Evolutionary conservation across 352 stramenopile species (phyloP).

Genomic region (Phytophthora syringae): DNA sequence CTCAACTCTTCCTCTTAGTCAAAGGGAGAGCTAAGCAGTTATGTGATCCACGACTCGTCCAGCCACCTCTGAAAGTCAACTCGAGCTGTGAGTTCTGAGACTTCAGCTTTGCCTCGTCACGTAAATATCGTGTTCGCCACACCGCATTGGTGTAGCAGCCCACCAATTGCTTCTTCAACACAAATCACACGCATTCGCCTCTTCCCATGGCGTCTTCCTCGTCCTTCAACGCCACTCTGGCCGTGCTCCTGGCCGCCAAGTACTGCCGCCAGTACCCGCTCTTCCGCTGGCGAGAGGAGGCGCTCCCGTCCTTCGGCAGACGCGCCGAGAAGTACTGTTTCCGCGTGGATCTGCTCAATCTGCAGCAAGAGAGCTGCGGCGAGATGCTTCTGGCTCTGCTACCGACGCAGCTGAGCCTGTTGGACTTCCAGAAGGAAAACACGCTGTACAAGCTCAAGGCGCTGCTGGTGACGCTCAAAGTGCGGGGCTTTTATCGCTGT

Average conservation of each 20-base stretch:
- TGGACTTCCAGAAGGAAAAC: conserved; percentile 66
- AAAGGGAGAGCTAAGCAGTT: too few species aligned
- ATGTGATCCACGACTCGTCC: too few species aligned
- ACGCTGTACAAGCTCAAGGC: conserved; percentile 77
- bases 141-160: too few species aligned
- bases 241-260: conserved; percentile 79
- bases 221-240: conserved; percentile 61
- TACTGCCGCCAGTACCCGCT: conserved; percentile 76
- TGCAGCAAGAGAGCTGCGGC: conserved; percentile 56
- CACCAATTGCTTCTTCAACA: conserved; percentile 11
- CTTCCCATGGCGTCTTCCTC: conserved; percentile 33
- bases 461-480: conserved; percentile 78
- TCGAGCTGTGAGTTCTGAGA: too few species aligned
- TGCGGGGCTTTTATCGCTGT: too few species aligned
- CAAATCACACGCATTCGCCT: conserved; percentile 15
- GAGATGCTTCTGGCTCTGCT: conserved; percentile 74
- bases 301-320: conserved; percentile 60
- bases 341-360: conserved; percentile 72
- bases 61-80: too few species aligned
- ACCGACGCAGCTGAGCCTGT: conserved; percentile 56
- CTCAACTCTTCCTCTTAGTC: too few species aligned
- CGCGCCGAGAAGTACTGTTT: conserved; percentile 76
- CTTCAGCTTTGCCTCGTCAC: too few species aligned
- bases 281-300: conserved; percentile 75
- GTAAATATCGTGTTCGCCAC: too few species aligned